These are phyloP conservation scores for Yamadazyma akitaensis DNA, from an alignment of 805 yeast genomes.

Conservation along the genomic window DNA sequence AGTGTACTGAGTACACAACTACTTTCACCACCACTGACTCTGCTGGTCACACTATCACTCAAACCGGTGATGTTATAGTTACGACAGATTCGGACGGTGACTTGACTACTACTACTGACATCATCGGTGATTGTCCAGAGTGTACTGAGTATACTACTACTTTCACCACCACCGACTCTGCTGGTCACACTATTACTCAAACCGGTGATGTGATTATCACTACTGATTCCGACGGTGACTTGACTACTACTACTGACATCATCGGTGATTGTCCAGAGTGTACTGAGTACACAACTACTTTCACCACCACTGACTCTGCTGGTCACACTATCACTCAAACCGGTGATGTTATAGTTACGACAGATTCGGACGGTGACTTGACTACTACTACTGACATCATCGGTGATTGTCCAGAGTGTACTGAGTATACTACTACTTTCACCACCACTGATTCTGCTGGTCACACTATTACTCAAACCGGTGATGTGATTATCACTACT, in stretches of 20 bases:
- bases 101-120: constrained; percentile 20
- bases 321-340: constrained; percentile 11
- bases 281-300: constrained; percentile 18
- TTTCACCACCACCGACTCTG: constrained; percentile 13
- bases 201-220: constrained; percentile 15
- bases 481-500: constrained; percentile 14
- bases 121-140: constrained; percentile 22
- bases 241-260: constrained; percentile 21
- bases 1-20: constrained; percentile 8
- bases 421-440: constrained; percentile 7
- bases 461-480: not conserved
- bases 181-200: constrained; percentile 14
- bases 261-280: constrained; percentile 21
- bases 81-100: constrained; percentile 19
- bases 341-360: constrained; percentile 15
- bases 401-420: constrained; percentile 10
- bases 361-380: constrained; percentile 15
- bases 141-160: constrained; percentile 18
- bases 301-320: constrained; percentile 14
- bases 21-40: constrained; percentile 6
- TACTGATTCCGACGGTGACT: constrained; percentile 17
- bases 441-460: constrained; percentile 9
- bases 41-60: constrained; percentile 4
- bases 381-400: constrained; percentile 8
- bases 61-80: constrained; percentile 11